Evolutionary conservation across 1,284 basidiomycete species (phyloP).

Genomic region (Melampsora americana): DNA sequence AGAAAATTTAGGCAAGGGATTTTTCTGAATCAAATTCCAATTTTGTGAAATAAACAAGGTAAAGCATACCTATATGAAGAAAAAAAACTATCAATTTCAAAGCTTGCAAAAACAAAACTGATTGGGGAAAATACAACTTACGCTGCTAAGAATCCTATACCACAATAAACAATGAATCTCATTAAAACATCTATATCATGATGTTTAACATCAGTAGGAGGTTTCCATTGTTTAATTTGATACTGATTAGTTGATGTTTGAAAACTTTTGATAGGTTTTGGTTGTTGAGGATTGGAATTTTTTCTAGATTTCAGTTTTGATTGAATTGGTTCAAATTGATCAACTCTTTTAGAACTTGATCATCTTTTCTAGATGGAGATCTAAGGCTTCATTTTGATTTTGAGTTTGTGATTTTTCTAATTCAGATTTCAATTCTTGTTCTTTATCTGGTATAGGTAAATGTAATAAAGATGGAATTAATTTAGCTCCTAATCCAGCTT

Average conservation of each 20-base stretch:
- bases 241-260: not conserved
- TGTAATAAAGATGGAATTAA: conserved; percentile 33
- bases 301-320: not conserved
- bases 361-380: not conserved
- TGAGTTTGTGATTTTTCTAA: conserved; percentile 3
- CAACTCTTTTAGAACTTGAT: not conserved
- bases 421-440: conserved; percentile 8
- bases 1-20: no score
- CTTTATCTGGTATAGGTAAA: conserved; percentile 8
- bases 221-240: not conserved
- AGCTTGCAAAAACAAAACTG: not conserved
- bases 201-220: conserved; percentile 11
- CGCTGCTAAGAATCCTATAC: conserved; percentile 34
- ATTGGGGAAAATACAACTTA: not conserved
- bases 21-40: no score
- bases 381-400: not conserved
- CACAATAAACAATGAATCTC: conserved; percentile 34
- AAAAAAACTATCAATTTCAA: no score
- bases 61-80: no score
- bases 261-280: not conserved
- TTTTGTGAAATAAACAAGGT: no score
- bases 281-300: not conserved
- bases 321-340: not conserved
- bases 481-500: conserved; percentile 8
- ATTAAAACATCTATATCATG: conserved; percentile 41